Evolutionary conservation across 2,329 filamentous ascomycete species (phyloP).

Genomic region (Alternaria infectoria): DNA sequence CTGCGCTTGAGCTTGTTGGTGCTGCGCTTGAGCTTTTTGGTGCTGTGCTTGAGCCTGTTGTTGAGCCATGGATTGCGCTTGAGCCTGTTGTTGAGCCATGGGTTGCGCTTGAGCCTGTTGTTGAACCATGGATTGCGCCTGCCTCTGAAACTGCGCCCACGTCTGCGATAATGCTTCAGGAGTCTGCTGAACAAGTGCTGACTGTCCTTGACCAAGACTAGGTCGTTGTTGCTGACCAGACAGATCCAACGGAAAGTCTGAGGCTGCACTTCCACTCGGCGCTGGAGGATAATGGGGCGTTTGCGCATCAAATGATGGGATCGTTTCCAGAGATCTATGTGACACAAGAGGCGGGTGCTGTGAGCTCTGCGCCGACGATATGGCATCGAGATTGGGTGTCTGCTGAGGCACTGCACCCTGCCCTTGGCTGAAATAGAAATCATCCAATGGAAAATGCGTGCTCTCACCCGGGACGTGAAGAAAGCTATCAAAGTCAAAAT

Average conservation of each 20-base stretch:
- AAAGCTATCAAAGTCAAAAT: not conserved
- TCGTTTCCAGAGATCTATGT: rapidly evolving
- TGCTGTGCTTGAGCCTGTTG: not conserved
- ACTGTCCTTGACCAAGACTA: not conserved
- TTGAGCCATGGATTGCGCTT: too few relatives aligned
- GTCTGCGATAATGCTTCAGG: not conserved
- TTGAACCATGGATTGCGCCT: not conserved
- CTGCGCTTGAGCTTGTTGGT: not conserved
- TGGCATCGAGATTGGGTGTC: not conserved
- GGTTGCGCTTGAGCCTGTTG: not conserved
- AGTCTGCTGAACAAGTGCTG: not conserved
- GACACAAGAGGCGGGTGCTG: not conserved
- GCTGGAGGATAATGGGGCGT: not conserved
- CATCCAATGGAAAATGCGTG: not conserved
- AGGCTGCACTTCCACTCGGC: not conserved
- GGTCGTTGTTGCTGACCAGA: not conserved
- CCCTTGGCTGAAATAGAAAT: not conserved
- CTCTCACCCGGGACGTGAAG: not conserved
- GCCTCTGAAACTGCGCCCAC: not conserved
- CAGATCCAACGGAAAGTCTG: not conserved
- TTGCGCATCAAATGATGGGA: not conserved
- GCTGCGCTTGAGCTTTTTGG: not conserved
- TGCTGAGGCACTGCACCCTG: not conserved
- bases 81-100: not conserved
- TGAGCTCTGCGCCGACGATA: not conserved